phyloP scores from a whole-genome alignment of 2,329 filamentous ascomycete species.

The Xylaria sp. region DNA sequence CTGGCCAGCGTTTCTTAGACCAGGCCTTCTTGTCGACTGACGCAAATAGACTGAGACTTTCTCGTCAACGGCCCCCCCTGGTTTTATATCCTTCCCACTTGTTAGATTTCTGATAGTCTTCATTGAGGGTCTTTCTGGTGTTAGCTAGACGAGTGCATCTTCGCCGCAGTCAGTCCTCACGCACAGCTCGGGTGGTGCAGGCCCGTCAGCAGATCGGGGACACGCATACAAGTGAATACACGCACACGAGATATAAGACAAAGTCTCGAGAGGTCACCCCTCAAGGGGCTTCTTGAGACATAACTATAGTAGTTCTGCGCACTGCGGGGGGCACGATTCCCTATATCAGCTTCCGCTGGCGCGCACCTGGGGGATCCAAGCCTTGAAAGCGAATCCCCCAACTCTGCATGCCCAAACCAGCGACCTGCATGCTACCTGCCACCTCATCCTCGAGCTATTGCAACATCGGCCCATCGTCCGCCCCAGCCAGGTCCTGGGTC shows the following conservation, averaged over 20 bases:
- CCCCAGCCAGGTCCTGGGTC: slow-evolving; percentile 50
- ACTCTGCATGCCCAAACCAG: slow-evolving; percentile 55
- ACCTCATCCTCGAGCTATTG: slow-evolving; percentile 59
- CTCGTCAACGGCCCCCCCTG: not conserved
- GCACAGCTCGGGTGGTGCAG: slow-evolving; percentile 29
- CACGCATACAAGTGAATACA: slow-evolving; percentile 15
- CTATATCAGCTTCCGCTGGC: slow-evolving; percentile 40
- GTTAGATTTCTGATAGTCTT: slow-evolving; percentile 25
- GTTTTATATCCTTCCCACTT: slow-evolving; percentile 10
- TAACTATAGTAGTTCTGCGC: slow-evolving; percentile 33
- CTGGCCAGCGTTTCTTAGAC: slow-evolving; percentile 19
- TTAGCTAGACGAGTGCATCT: slow-evolving; percentile 8
- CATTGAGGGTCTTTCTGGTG: slow-evolving; percentile 8
- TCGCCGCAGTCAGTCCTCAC: slow-evolving; percentile 17
- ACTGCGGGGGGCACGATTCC: slow-evolving; percentile 34
- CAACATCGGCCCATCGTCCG: slow-evolving; percentile 55
- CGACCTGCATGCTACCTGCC: slow-evolving; percentile 60
- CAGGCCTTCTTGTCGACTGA: slow-evolving; percentile 18
- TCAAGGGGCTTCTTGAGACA: slow-evolving; percentile 29
- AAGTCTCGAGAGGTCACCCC: slow-evolving; percentile 31
- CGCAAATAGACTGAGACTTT: slow-evolving; percentile 6
- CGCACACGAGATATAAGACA: slow-evolving; percentile 26
- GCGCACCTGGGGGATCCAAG: slow-evolving; percentile 35
- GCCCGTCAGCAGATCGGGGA: slow-evolving; percentile 30
- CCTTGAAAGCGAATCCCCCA: slow-evolving; percentile 44